Evolutionary conservation across 768 basidiomycete species (phyloP).

Genomic region (Phylloporus sp.): DNA sequence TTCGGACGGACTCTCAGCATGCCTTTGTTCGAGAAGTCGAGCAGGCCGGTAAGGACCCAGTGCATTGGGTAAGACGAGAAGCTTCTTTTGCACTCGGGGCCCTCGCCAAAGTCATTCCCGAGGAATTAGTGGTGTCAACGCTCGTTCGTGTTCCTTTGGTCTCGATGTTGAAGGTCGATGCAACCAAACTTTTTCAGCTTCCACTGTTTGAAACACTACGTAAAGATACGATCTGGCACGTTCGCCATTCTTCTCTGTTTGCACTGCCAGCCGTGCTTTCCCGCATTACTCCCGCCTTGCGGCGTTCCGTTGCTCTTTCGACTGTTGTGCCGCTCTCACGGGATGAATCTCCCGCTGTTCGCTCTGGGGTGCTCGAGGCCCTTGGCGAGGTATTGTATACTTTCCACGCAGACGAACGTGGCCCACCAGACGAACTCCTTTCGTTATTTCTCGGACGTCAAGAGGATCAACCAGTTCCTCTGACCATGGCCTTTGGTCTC

Average conservation of each 20-base stretch:
- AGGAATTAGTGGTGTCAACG: constrained; percentile 58
- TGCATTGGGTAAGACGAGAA: constrained; percentile 79
- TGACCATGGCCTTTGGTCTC: constrained; percentile 11
- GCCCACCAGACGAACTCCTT: constrained; percentile 72
- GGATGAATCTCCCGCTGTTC: constrained; percentile 64
- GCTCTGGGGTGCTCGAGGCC: constrained; percentile 76
- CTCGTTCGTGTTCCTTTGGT: constrained; percentile 43
- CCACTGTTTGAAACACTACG: constrained; percentile 71
- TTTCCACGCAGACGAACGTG: constrained; percentile 57
- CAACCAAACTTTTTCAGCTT: constrained; percentile 44
- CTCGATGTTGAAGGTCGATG: background rate
- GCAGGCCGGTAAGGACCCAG: constrained; percentile 56
- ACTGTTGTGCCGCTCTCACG: constrained; percentile 56
- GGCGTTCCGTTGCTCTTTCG: constrained; percentile 60
- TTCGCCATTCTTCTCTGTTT: constrained; percentile 83
- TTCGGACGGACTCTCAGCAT: constrained; percentile 50
- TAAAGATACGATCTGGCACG: constrained; percentile 69
- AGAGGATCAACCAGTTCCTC: constrained; percentile 38
- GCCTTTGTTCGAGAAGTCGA: constrained; percentile 74
- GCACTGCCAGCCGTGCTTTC: constrained; percentile 76
- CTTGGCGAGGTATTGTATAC: constrained; percentile 86
- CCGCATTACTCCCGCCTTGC: constrained; percentile 52
- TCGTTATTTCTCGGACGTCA: constrained; percentile 68
- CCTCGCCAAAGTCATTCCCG: constrained; percentile 81
- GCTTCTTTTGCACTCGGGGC: constrained; percentile 86